Conservation (phyloP, 306 rosid species). For the Castanea crenata region DNA sequence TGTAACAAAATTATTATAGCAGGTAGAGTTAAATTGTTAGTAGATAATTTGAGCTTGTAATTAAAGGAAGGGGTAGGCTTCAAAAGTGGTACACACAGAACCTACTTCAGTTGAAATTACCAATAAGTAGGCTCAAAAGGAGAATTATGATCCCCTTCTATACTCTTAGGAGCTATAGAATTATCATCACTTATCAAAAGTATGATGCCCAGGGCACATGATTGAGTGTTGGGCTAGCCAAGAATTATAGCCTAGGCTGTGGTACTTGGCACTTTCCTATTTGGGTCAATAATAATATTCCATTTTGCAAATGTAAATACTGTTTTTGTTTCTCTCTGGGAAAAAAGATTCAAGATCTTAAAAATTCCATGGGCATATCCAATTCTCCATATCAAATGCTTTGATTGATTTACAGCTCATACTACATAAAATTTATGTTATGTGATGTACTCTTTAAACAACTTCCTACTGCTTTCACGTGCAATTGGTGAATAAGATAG, state of each 20-base stretch:
- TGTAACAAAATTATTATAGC: too few relatives aligned
- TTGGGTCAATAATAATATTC: conserved; percentile 6
- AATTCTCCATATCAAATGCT: too few relatives aligned
- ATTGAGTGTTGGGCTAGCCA: neutral
- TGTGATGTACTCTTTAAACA: neutral
- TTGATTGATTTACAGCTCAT: neutral
- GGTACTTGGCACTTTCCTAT: conserved; percentile 2
- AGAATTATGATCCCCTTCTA: neutral
- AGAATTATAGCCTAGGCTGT: neutral
- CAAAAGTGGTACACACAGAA: neutral
- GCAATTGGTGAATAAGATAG: neutral
- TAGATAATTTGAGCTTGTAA: neutral
- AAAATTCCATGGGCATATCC: too few relatives aligned
- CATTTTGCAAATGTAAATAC: neutral
- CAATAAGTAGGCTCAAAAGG: neutral
- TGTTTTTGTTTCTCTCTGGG: neutral
- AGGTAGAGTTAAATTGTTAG: neutral
- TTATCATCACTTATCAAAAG: neutral
- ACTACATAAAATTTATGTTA: neutral
- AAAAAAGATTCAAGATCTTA: neutral
- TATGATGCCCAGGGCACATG: conserved; percentile 33
- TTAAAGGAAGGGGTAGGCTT: neutral
- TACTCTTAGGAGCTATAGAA: neutral
- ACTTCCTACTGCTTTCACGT: neutral
- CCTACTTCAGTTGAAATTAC: neutral